phyloP scores from a whole-genome alignment of 2,329 filamentous ascomycete genomes.

The Dactylellina sp. region DNA sequence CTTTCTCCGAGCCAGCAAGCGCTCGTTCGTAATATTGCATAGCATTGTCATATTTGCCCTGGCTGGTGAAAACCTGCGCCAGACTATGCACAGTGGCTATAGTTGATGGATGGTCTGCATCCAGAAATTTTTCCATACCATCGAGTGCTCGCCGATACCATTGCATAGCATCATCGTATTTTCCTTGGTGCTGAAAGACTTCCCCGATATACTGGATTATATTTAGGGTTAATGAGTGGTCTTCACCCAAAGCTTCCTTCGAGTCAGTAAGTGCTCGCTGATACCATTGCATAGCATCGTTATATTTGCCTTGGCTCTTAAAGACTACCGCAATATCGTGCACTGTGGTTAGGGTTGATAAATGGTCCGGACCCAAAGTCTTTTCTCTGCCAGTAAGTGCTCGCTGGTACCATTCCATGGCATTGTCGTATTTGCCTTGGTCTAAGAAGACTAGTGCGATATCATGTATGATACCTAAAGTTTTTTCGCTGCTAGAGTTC shows the following conservation, averaged over 20 bases:
- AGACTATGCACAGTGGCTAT: conserved; percentile 27
- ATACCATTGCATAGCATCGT: conserved; percentile 39
- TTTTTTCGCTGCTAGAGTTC: no score
- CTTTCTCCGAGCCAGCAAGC: conserved; percentile 19
- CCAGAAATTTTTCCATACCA: conserved; percentile 2
- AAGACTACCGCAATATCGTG: neutral
- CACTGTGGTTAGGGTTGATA: no score
- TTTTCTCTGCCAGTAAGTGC: no score
- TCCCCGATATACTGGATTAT: conserved; percentile 54
- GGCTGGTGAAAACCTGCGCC: conserved; percentile 3
- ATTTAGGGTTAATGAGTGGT: conserved; percentile 47
- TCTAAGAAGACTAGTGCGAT: no score
- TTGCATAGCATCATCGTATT: conserved; percentile 58
- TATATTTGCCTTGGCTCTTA: neutral
- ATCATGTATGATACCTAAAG: no score
- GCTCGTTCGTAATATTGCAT: conserved; percentile 24
- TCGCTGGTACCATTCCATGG: no score
- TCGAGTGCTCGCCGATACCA: conserved; percentile 11
- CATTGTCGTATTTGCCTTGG: no score
- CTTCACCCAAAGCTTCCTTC: conserved; percentile 42
- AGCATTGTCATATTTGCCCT: conserved; percentile 41
- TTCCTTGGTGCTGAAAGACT: conserved; percentile 32
- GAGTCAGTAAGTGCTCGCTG: conserved; percentile 15
- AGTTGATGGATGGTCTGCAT: neutral
- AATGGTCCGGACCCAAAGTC: no score